These are phyloP conservation scores for Clavispora phyllophila DNA, from an alignment of 805 yeast genomes.

Conservation along the genomic window DNA sequence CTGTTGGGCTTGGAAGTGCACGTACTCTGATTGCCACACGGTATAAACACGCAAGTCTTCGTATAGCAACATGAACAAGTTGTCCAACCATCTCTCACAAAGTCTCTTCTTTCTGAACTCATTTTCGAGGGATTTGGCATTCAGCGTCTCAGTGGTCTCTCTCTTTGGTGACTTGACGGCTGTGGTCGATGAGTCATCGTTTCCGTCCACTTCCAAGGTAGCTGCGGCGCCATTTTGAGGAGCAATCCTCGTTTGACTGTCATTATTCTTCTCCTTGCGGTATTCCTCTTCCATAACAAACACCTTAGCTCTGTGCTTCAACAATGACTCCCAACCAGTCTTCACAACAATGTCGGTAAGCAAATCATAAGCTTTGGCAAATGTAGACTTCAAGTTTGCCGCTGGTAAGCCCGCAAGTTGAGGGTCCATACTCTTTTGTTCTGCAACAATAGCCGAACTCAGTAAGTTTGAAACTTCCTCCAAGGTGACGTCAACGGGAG, in stretches of 20 bases:
- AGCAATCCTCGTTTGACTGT: constrained; percentile 14
- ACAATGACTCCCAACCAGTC: constrained; percentile 43
- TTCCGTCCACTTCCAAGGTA: constrained; percentile 1
- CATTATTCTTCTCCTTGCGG: constrained; percentile 31
- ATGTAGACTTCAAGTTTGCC: constrained; percentile 52
- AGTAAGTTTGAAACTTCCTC: constrained; percentile 65
- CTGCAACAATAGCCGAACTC: constrained; percentile 58
- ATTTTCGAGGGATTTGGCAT: constrained; percentile 16
- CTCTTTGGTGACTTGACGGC: constrained; percentile 34
- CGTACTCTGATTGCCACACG: constrained; percentile 87
- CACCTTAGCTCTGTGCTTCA: constrained; percentile 42
- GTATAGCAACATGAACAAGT: constrained; percentile 60
- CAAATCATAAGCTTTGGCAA: constrained; percentile 41
- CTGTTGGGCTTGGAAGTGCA: constrained; percentile 86
- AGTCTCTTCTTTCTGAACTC: constrained; percentile 61
- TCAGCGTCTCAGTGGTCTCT: constrained; percentile 9
- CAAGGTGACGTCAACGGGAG: constrained; percentile 68
- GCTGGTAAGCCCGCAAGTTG: constrained; percentile 61
- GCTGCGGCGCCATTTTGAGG: constrained; percentile 7
- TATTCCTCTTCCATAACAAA: constrained; percentile 47
- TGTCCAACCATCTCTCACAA: constrained; percentile 73
- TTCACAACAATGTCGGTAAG: constrained; percentile 40
- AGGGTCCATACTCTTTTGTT: constrained; percentile 63
- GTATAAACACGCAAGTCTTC: constrained; percentile 80
- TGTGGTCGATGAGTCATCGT: constrained; percentile 32